phyloP scores from a whole-genome alignment of 257 asterid species.

The Salvia rosmarinus region DNA sequence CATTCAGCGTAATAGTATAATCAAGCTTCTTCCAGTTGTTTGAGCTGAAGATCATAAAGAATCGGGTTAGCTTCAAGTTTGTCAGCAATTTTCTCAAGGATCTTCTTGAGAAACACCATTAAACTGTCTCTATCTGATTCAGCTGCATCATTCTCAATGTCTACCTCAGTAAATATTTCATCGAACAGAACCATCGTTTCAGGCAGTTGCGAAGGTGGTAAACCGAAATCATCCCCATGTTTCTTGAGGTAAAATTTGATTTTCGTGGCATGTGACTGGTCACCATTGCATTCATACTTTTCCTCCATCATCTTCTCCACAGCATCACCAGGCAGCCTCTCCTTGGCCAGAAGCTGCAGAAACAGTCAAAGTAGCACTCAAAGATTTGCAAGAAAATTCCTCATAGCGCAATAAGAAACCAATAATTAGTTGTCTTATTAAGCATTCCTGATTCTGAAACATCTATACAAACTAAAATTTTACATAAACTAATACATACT shows the following conservation, averaged over 20 bases:
- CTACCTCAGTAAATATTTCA: conserved; percentile 43
- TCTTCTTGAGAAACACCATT: conserved; percentile 39
- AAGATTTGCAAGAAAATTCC: too few relatives aligned
- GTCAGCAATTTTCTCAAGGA: conserved; percentile 56
- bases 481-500: neutral
- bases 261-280: conserved; percentile 24
- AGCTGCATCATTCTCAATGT: conserved; percentile 20
- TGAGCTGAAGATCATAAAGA: conserved; percentile 41
- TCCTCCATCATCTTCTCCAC: conserved; percentile 42
- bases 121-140: conserved; percentile 39
- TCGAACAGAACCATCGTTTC: conserved; percentile 50
- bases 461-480: neutral
- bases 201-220: conserved; percentile 53
- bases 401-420: neutral
- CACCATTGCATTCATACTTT: conserved; percentile 29
- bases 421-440: neutral
- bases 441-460: neutral
- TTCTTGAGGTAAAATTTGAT: conserved; percentile 49
- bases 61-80: conserved; percentile 59
- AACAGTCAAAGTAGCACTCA: conserved; percentile 7
- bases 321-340: conserved; percentile 38
- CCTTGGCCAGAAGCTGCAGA: conserved; percentile 52
- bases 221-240: conserved; percentile 46
- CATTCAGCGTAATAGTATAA: neutral
- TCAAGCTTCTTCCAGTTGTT: conserved; percentile 30